Evolutionary conservation across 2,329 filamentous ascomycete species (phyloP).

Genomic region (Diaporthe sp.): DNA sequence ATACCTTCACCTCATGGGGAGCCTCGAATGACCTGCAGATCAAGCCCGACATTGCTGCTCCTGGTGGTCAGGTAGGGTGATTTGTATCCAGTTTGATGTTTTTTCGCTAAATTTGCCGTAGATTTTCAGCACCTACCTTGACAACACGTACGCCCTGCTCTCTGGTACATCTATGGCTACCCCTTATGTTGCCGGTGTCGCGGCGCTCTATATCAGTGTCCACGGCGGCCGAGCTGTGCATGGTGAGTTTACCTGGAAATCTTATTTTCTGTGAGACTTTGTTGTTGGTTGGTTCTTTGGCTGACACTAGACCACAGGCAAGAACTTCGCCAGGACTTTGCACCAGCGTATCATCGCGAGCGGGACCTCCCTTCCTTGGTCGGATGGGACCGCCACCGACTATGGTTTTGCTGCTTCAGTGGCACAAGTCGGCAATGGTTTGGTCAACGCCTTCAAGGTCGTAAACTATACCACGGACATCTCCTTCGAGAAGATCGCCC

Average conservation of each 20-base stretch:
- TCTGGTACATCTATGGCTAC: constrained; percentile 65
- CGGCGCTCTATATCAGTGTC: constrained; percentile 55
- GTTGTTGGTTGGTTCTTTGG: background rate
- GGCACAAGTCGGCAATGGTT: constrained; percentile 56
- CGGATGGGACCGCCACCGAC: constrained; percentile 44
- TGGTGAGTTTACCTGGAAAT: constrained; percentile 28
- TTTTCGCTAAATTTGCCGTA: constrained; percentile 10
- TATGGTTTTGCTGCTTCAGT: constrained; percentile 51
- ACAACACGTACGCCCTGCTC: constrained; percentile 53
- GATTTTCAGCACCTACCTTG: constrained; percentile 61
- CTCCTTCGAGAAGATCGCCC: constrained; percentile 55
- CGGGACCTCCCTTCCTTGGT: constrained; percentile 50
- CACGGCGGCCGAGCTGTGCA: constrained; percentile 52
- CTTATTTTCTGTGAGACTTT: accelerated
- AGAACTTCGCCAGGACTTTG: constrained; percentile 49
- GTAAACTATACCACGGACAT: constrained; percentile 55
- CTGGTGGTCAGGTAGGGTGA: constrained; percentile 51
- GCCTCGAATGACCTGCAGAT: constrained; percentile 58
- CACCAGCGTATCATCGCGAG: constrained; percentile 52
- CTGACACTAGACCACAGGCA: constrained; percentile 33
- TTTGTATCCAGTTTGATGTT: too few species aligned
- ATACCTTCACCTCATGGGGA: constrained; percentile 58
- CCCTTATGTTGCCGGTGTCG: constrained; percentile 60
- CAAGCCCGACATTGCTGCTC: constrained; percentile 59
- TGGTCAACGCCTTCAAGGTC: constrained; percentile 58